Conservation (phyloP, 2,329 filamentous ascomycete species). For the Fusarium guadeloupense region DNA sequence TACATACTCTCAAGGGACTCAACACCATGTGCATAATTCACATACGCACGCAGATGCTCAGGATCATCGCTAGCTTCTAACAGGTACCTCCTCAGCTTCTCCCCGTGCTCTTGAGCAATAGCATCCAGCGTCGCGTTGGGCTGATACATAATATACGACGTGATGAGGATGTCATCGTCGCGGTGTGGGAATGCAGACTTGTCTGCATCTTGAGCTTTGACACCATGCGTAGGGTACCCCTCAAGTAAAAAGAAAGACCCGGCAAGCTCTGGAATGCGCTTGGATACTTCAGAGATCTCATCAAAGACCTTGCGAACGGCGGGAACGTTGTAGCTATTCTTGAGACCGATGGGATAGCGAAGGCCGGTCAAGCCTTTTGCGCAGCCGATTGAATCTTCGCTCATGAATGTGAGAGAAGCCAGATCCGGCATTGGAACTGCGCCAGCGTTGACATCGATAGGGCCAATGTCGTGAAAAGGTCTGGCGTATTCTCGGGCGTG, state of each 20-base stretch:
- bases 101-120: constrained; percentile 17
- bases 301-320: constrained; percentile 44
- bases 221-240: constrained; percentile 52
- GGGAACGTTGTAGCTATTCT: constrained; percentile 48
- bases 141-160: constrained; percentile 18
- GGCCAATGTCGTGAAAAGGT: constrained; percentile 53
- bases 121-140: constrained; percentile 18
- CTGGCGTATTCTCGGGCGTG: constrained; percentile 51
- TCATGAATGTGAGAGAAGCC: constrained; percentile 52
- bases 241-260: constrained; percentile 61
- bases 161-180: constrained; percentile 17
- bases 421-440: constrained; percentile 55
- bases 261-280: constrained; percentile 18
- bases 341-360: constrained; percentile 55
- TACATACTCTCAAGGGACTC: constrained; percentile 21
- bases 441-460: constrained; percentile 44
- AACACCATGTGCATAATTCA: constrained; percentile 31
- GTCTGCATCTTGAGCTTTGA: constrained; percentile 4
- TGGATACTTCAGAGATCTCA: constrained; percentile 42
- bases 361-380: constrained; percentile 53
- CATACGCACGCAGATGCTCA: constrained; percentile 18
- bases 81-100: constrained; percentile 10
- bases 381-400: constrained; percentile 49
- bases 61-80: constrained; percentile 15
- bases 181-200: constrained; percentile 28